phyloP scores from a whole-genome alignment of 495 filamentous ascomycete genomes.

The Aspergillus sclerotioniger region DNA sequence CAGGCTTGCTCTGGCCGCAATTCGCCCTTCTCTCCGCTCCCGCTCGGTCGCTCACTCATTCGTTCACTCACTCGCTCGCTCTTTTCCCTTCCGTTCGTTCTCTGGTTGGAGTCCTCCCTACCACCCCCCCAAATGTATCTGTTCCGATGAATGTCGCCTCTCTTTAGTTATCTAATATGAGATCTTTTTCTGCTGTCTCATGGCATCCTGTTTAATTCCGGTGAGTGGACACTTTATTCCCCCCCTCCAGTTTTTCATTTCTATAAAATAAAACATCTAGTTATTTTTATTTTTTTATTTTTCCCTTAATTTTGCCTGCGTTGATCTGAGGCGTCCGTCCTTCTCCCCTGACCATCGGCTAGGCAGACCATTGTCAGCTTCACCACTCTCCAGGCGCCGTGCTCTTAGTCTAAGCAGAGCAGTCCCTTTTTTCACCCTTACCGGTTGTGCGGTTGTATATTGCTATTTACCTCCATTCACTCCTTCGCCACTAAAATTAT shows the following conservation, averaged over 20 bases:
- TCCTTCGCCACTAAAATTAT: background rate
- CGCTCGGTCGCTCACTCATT: constrained; percentile 1
- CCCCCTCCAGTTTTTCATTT: background rate
- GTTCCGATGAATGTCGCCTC: constrained; percentile 37
- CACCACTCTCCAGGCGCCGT: background rate
- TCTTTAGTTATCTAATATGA: constrained; percentile 11
- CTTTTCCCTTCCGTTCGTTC: constrained; percentile 49
- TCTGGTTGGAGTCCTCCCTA: constrained; percentile 40
- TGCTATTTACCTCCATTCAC: background rate
- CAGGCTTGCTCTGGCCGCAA: background rate
- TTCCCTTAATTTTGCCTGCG: background rate
- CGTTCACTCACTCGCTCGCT: constrained; percentile 2
- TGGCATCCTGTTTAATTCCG: constrained; percentile 13
- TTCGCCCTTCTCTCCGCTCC: constrained; percentile 5
- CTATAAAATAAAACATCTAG: too few species aligned
- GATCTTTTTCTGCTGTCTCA: constrained; percentile 2
- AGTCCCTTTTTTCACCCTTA: constrained; percentile 4
- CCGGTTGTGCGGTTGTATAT: background rate
- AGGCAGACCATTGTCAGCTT: constrained; percentile 9
- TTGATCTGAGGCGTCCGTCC: background rate
- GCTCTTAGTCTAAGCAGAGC: constrained; percentile 2
- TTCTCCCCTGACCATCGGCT: constrained; percentile 17
- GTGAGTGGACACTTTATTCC: constrained; percentile 2
- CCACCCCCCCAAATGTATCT: constrained; percentile 5
- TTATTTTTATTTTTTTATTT: too few species aligned